Evolutionary conservation across 2,329 filamentous ascomycete genomes (phyloP).

Genomic region (Colletotrichum siamense): DNA sequence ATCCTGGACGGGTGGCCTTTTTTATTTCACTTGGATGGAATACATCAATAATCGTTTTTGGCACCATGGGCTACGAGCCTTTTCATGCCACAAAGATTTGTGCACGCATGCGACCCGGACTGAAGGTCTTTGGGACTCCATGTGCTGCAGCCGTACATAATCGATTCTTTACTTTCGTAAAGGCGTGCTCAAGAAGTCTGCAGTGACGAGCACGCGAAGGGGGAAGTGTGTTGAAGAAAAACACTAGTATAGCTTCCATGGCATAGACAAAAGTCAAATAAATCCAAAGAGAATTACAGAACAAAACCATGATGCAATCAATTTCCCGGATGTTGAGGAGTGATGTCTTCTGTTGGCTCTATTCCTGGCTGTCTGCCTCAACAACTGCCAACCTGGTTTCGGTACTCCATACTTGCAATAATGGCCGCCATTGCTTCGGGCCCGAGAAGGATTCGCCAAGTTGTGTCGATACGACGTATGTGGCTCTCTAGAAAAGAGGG

Average conservation of each 20-base stretch:
- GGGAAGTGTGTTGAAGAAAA: not conserved
- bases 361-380: not conserved
- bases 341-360: too few relatives aligned
- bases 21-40: not conserved
- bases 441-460: constrained; percentile 1
- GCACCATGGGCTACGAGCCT: not conserved
- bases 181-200: not conserved
- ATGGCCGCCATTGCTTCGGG: not conserved
- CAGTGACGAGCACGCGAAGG: not conserved
- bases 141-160: constrained; percentile 8
- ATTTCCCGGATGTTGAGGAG: not conserved
- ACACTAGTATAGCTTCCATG: not conserved
- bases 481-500: not conserved
- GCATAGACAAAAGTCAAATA: constrained; percentile 8
- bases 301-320: not conserved
- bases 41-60: not conserved
- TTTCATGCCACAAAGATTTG: not conserved
- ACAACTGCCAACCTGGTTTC: not conserved
- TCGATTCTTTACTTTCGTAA: not conserved
- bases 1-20: not conserved
- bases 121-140: not conserved
- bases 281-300: not conserved
- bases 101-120: not conserved
- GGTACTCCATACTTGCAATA: not conserved
- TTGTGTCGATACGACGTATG: not conserved